Evolutionary conservation across 108 stramenopile genomes (phyloP).

Genomic region (Nannochloropsis gaditana): DNA sequence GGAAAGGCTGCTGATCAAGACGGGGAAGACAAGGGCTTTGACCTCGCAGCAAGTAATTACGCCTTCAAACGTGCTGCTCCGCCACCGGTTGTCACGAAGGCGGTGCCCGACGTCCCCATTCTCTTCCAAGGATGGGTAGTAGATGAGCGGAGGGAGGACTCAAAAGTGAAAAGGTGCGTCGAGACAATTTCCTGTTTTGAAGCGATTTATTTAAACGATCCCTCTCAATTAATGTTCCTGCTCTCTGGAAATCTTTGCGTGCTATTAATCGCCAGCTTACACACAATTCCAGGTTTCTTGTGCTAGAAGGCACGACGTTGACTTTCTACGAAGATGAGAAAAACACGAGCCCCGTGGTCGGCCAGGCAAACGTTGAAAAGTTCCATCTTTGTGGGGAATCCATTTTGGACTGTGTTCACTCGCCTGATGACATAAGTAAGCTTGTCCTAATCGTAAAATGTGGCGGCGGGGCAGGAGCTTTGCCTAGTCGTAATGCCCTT

Average conservation of each 20-base stretch:
- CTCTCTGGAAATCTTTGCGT: not conserved
- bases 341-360: not conserved
- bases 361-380: not conserved
- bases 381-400: not conserved
- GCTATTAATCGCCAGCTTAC: not conserved
- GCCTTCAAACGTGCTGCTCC: not conserved
- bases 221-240: not conserved
- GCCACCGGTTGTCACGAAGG: not conserved
- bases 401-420: not conserved
- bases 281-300: not conserved
- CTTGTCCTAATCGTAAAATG: not conserved
- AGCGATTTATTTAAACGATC: not conserved
- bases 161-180: not conserved
- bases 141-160: not conserved
- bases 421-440: not conserved
- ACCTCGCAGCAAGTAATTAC: too few species aligned
- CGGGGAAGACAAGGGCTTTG: too few species aligned
- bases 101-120: constrained; percentile 9
- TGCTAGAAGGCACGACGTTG: not conserved
- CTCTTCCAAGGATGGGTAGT: not conserved
- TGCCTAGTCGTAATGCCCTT: not conserved
- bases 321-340: constrained; percentile 13
- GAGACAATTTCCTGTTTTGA: not conserved
- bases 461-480: not conserved
- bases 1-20: too few species aligned